These are phyloP conservation scores for Quercus engelmannii DNA, from an alignment of 306 rosid species.

Conservation along the genomic window DNA sequence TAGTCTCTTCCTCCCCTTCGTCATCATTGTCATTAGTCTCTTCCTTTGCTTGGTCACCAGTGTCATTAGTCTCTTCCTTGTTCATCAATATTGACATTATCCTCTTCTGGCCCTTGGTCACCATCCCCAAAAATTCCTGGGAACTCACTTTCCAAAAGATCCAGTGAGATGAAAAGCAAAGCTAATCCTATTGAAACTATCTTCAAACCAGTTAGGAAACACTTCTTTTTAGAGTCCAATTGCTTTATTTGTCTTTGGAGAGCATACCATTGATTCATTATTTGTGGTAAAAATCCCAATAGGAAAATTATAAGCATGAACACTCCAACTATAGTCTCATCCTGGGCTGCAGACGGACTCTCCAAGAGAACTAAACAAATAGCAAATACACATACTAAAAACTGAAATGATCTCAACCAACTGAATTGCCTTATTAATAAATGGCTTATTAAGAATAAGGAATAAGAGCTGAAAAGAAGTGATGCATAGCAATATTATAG, in stretches of 20 bases:
- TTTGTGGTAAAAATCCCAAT: constrained; percentile 48
- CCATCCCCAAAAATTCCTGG: constrained; percentile 17
- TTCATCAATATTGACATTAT: background rate
- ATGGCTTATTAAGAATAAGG: constrained; percentile 86
- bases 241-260: constrained; percentile 53
- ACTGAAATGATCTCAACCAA: constrained; percentile 68
- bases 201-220: too few relatives aligned
- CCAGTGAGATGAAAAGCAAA: constrained; percentile 51
- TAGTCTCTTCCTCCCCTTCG: too few relatives aligned
- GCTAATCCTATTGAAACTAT: too few relatives aligned
- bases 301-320: constrained; percentile 64
- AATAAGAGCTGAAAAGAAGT: constrained; percentile 79
- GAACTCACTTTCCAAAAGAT: constrained; percentile 50
- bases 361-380: constrained; percentile 39
- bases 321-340: constrained; percentile 46
- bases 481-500: constrained; percentile 41
- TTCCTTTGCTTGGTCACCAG: too few relatives aligned
- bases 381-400: constrained; percentile 47
- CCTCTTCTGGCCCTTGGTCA: constrained; percentile 14
- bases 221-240: constrained; percentile 56
- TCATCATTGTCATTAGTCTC: too few relatives aligned
- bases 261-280: constrained; percentile 73
- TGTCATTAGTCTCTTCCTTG: too few relatives aligned
- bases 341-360: constrained; percentile 32
- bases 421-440: constrained; percentile 83